Percentiles rank a stretch among this genome's conserved stretches.
These are phyloP conservation scores for Monosporozyma yasuniensis DNA, from an alignment of 805 yeast genomes.

Conservation along the genomic window DNA sequence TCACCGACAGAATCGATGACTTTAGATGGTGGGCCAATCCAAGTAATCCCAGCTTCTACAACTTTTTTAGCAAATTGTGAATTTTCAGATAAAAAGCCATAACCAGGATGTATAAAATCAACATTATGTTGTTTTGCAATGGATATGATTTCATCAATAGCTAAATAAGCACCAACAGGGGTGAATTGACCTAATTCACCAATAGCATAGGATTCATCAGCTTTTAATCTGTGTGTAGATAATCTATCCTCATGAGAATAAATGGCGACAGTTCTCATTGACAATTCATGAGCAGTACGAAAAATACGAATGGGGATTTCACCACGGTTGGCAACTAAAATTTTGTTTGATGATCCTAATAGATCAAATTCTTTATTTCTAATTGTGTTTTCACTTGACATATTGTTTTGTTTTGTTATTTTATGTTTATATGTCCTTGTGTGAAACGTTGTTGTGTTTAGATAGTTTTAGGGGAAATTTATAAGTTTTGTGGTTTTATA, in stretches of 20 bases:
- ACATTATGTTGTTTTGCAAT: constrained; percentile 74
- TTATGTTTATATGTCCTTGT: neutral
- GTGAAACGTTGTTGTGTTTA: neutral
- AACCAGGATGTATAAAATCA: constrained; percentile 88
- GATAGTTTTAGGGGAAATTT: neutral
- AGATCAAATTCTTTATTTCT: constrained; percentile 14
- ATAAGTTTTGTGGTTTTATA: neutral
- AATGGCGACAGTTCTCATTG: constrained; percentile 95
- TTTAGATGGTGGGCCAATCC: constrained; percentile 88
- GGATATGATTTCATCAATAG: constrained; percentile 85
- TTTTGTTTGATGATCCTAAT: constrained; percentile 40
- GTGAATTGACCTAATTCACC: constrained; percentile 84
- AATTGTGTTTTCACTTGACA: neutral
- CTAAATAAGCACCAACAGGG: constrained; percentile 93
- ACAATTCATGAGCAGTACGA: constrained; percentile 94
- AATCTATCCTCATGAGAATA: constrained; percentile 93
- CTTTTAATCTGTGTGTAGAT: constrained; percentile 90
- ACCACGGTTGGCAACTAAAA: constrained; percentile 77
- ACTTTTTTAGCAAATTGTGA: constrained; percentile 90
- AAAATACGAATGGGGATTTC: constrained; percentile 83
- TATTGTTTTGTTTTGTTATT: neutral
- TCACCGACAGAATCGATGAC: constrained; percentile 95
- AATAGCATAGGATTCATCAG: constrained; percentile 87
- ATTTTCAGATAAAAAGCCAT: constrained; percentile 85
- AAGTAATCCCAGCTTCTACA: constrained; percentile 79